Percentiles rank a stretch among this genome's conserved stretches.
These are phyloP conservation scores for Paramecium sonneborni DNA, from an alignment of 73 alveolate genomes.

Conservation along the genomic window DNA sequence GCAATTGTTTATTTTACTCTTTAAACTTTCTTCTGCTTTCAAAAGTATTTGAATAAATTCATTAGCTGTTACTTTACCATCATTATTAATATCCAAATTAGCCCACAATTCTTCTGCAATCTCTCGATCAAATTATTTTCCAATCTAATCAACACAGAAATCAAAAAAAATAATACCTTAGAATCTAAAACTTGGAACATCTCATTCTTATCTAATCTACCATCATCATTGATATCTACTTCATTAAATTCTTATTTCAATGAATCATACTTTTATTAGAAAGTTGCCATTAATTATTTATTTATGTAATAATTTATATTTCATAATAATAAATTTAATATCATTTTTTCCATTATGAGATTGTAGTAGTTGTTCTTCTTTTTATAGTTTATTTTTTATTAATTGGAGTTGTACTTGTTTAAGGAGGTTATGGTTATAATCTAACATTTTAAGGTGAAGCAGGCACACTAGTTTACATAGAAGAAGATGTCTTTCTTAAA, in stretches of 20 bases:
- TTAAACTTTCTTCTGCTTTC: constrained; percentile 25
- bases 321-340: not conserved
- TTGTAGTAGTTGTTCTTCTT: not conserved
- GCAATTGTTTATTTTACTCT: not conserved
- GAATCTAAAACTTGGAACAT: not conserved
- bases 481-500: not conserved
- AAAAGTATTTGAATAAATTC: not conserved
- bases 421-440: not conserved
- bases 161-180: not conserved
- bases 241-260: not conserved
- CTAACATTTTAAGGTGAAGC: not conserved
- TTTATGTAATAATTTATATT: not conserved
- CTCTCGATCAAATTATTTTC: not conserved
- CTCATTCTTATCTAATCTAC: not conserved
- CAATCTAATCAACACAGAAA: not conserved
- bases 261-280: not conserved
- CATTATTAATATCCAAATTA: not conserved
- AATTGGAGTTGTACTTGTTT: not conserved
- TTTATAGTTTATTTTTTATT: not conserved
- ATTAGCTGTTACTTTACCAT: not conserved
- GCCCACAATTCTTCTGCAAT: constrained; percentile 12
- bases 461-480: constrained; percentile 25
- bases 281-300: constrained; percentile 3
- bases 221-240: not conserved
- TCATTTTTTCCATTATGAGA: not conserved